Evolutionary conservation across 192 early-diverging fungal genomes (phyloP).

Genomic region (Dispira simplex): DNA sequence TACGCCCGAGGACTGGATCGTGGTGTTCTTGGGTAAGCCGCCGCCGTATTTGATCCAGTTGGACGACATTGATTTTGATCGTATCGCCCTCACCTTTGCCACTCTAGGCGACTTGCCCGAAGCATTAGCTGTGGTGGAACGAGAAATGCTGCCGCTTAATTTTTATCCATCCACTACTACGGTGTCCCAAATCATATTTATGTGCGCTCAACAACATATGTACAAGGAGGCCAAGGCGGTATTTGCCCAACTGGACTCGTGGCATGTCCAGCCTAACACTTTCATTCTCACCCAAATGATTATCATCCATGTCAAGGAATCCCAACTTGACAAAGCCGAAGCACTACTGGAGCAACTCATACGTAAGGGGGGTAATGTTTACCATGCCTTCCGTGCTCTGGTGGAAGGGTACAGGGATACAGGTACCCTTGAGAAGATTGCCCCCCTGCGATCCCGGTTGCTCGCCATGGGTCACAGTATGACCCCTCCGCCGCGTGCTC

Average conservation of each 20-base stretch:
- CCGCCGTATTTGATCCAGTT: not conserved
- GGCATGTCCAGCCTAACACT: not conserved
- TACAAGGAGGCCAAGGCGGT: not conserved
- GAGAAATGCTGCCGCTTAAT: not conserved
- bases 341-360: not conserved
- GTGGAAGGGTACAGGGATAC: not conserved
- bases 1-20: not conserved
- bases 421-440: too few species aligned
- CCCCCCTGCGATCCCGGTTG: too few species aligned
- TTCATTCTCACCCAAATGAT: not conserved
- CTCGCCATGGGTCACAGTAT: too few species aligned
- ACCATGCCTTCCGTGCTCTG: conserved; percentile 5
- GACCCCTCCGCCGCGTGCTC: too few species aligned
- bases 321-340: not conserved
- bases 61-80: not conserved
- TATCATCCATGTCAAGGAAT: not conserved
- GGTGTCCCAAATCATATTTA: not conserved
- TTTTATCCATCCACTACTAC: not conserved
- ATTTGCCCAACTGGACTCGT: not conserved
- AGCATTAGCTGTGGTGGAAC: not conserved
- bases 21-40: not conserved
- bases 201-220: not conserved
- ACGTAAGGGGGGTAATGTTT: not conserved
- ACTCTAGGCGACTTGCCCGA: not conserved
- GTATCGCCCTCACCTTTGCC: not conserved